Evolutionary conservation across 2,329 filamentous ascomycete species (phyloP).

Genomic region (Venturiaceae sp.): DNA sequence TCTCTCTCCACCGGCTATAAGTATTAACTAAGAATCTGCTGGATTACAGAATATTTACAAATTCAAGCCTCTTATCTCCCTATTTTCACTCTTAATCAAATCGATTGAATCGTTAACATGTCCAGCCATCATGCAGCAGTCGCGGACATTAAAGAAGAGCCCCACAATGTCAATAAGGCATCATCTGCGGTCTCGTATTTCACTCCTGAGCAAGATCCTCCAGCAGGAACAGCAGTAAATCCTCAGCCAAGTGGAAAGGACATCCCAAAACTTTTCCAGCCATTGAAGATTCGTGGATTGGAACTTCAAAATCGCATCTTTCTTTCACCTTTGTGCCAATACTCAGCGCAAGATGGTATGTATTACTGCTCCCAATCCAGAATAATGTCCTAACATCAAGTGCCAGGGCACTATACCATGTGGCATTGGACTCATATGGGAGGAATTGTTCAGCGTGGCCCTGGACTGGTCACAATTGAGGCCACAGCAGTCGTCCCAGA

Average conservation of each 20-base stretch:
- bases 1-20: neutral
- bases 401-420: constrained; percentile 55
- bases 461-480: constrained; percentile 66
- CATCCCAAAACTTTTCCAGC: constrained; percentile 50
- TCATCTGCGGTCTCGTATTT: constrained; percentile 34
- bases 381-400: neutral
- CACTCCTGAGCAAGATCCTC: constrained; percentile 35
- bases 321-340: constrained; percentile 57
- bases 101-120: constrained; percentile 4
- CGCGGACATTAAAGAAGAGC: constrained; percentile 17
- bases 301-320: constrained; percentile 60
- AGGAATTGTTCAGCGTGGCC: constrained; percentile 66
- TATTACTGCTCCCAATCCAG: too few species aligned
- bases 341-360: constrained; percentile 48
- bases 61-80: neutral
- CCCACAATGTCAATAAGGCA: constrained; percentile 28
- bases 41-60: neutral
- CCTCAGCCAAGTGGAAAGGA: constrained; percentile 38
- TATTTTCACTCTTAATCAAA: neutral
- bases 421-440: constrained; percentile 80
- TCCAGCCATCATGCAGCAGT: constrained; percentile 20
- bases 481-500: constrained; percentile 66
- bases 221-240: constrained; percentile 35
- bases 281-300: constrained; percentile 47
- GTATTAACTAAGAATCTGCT: neutral